Conservation (phyloP, 768 basidiomycete genomes). For the Boletellus sp. region DNA sequence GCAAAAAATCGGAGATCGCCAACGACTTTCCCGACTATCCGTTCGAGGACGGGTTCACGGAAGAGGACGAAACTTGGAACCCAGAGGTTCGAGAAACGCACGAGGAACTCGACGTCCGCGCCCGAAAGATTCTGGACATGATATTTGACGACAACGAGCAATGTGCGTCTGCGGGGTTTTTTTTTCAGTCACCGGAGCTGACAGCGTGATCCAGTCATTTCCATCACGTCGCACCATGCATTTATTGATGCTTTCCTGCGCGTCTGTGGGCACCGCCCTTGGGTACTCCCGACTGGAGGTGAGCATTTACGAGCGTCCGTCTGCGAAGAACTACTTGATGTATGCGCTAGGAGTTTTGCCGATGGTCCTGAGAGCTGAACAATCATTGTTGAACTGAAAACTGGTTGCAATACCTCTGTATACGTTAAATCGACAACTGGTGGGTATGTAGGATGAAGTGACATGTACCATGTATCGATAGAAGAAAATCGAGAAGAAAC, state of each 20-base stretch:
- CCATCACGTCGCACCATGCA: conserved; percentile 64
- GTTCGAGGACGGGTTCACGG: conserved; percentile 56
- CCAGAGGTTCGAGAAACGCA: conserved; percentile 51
- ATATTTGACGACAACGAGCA: conserved; percentile 46
- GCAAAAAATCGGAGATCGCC: conserved; percentile 45
- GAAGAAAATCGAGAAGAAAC: background rate
- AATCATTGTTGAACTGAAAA: conserved; percentile 6
- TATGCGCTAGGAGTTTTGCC: conserved; percentile 24
- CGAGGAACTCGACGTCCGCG: conserved; percentile 45
- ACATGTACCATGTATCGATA: background rate
- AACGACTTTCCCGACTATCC: conserved; percentile 45
- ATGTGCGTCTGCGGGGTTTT: conserved; percentile 40
- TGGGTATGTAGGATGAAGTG: background rate
- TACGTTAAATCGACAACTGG: background rate
- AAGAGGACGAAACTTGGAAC: conserved; percentile 62
- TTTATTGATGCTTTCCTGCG: conserved; percentile 55
- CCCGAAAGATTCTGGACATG: conserved; percentile 47
- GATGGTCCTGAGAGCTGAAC: conserved; percentile 17
- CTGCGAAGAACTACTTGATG: conserved; percentile 1
- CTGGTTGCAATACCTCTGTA: background rate
- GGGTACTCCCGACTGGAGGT: conserved; percentile 63
- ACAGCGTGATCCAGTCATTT: conserved; percentile 44
- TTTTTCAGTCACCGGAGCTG: background rate
- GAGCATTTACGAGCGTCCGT: conserved; percentile 13
- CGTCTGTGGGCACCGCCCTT: conserved; percentile 42